Conservation (phyloP, 2,329 filamentous ascomycete genomes). For the Dendrostoma leiphaemia region DNA sequence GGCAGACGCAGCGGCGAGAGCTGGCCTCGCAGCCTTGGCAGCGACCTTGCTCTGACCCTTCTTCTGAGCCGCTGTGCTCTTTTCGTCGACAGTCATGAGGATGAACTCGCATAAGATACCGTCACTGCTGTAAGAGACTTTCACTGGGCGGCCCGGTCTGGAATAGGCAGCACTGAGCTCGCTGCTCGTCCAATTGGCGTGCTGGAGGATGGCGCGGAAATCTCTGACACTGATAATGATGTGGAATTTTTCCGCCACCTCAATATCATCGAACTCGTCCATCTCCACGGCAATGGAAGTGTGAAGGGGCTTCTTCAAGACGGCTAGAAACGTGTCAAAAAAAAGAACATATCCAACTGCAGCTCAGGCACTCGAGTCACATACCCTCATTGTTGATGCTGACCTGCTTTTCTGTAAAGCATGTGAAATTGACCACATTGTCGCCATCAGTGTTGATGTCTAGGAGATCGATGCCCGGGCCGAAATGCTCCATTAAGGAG, state of each 20-base stretch:
- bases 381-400: constrained; percentile 57
- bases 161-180: constrained; percentile 69
- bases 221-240: constrained; percentile 82
- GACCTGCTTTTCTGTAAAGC: constrained; percentile 76
- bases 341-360: constrained; percentile 2
- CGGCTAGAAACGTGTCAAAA: constrained; percentile 45
- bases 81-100: constrained; percentile 77
- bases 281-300: constrained; percentile 76
- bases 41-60: constrained; percentile 40
- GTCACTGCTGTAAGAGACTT: constrained; percentile 67
- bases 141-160: constrained; percentile 66
- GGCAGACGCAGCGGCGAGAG: constrained; percentile 47
- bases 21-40: constrained; percentile 39
- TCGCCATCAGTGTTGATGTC: constrained; percentile 75
- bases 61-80: constrained; percentile 45
- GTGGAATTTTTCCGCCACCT: constrained; percentile 72
- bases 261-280: constrained; percentile 73
- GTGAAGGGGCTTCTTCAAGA: constrained; percentile 76
- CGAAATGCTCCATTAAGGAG: constrained; percentile 78
- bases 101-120: constrained; percentile 74
- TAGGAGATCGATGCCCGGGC: constrained; percentile 75
- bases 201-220: constrained; percentile 74
- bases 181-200: constrained; percentile 69
- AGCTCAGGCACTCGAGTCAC: constrained; percentile 5
- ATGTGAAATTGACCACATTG: constrained; percentile 72